Conservation (phyloP, 805 yeast genomes). For the Hanseniaspora pseudoguilliermondii region DNA sequence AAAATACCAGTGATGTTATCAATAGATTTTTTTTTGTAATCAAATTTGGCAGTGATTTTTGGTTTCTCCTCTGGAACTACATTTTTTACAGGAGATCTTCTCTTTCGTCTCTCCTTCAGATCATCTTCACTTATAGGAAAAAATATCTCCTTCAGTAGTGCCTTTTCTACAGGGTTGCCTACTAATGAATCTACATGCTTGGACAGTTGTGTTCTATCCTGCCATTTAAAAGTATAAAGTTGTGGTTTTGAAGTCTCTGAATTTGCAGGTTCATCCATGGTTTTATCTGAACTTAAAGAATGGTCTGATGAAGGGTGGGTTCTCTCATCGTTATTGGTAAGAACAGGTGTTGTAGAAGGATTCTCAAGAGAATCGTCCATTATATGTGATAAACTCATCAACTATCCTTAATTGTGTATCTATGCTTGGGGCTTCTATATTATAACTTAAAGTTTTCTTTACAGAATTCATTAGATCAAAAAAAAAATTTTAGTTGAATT, state of each 20-base stretch:
- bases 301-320: not conserved
- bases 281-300: not conserved
- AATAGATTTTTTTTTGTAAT: not conserved
- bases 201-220: not conserved
- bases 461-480: too few species aligned
- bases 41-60: not conserved
- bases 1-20: not conserved
- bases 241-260: not conserved
- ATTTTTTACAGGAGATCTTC: not conserved
- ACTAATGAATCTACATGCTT: not conserved
- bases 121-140: not conserved
- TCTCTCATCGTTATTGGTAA: not conserved
- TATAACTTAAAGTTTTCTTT: too few species aligned
- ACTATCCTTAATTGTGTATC: too few species aligned
- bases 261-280: not conserved
- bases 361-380: not conserved
- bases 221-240: not conserved
- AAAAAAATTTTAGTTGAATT: too few species aligned
- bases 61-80: not conserved
- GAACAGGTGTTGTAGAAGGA: not conserved
- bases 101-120: not conserved
- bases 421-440: too few species aligned
- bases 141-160: not conserved
- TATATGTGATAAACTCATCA: not conserved
- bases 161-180: not conserved